Percentiles rank a stretch among this genome's conserved stretches.
phyloP scores from a whole-genome alignment of 2,329 filamentous ascomycete species.

The Thyridium curvatum region DNA sequence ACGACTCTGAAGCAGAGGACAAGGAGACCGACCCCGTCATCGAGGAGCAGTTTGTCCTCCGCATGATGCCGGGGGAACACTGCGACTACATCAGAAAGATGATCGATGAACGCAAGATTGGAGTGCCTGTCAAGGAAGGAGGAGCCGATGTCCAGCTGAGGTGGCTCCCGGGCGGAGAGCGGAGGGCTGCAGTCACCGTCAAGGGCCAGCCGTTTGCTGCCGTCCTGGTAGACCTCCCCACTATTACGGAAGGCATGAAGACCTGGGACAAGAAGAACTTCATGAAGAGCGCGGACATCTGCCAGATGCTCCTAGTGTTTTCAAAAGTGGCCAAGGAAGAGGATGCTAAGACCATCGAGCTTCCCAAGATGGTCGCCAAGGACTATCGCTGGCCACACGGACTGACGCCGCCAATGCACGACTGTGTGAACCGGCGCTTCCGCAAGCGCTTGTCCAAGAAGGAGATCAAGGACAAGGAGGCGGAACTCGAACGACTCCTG shows the following conservation, averaged over 20 bases:
- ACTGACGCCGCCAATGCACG: constrained; percentile 81
- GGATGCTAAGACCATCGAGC: constrained; percentile 58
- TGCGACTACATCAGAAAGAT: constrained; percentile 75
- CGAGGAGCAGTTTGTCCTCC: constrained; percentile 83
- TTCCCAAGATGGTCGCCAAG: constrained; percentile 65
- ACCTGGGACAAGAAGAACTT: constrained; percentile 84
- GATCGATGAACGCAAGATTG: constrained; percentile 72
- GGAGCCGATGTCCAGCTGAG: constrained; percentile 75
- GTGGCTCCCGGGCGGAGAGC: constrained; percentile 66
- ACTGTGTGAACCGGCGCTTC: constrained; percentile 75
- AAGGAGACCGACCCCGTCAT: constrained; percentile 80
- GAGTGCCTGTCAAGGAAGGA: constrained; percentile 53
- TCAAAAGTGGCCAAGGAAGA: constrained; percentile 58
- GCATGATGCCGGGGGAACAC: constrained; percentile 81
- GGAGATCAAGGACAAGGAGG: constrained; percentile 79
- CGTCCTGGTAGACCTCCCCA: constrained; percentile 75
- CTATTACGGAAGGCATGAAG: constrained; percentile 86
- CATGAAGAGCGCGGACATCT: constrained; percentile 84
- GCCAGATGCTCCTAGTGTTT: constrained; percentile 81
- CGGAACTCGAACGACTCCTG: constrained; percentile 68
- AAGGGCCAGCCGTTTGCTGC: constrained; percentile 69
- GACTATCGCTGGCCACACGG: constrained; percentile 77
- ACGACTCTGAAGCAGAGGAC: constrained; percentile 94
- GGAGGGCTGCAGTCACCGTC: constrained; percentile 67
- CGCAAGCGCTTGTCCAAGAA: constrained; percentile 76